Base-by-base conservation (phyloP, 768 basidiomycete species). In the Pulveroboletus frians region DNA sequence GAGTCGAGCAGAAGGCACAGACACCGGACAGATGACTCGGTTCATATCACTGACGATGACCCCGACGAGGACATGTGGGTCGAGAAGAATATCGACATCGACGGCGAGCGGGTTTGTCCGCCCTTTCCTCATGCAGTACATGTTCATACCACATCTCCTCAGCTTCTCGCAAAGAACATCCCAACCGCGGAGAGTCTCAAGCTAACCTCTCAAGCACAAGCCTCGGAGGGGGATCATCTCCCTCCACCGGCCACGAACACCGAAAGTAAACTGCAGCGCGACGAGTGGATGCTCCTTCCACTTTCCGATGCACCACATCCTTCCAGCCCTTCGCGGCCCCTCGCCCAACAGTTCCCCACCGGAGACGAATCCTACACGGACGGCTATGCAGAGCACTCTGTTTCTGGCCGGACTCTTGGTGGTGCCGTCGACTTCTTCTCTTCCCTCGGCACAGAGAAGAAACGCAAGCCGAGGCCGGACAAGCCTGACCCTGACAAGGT, bases 391-490 rank as follows among this genome's bases (percentile, higher is more conserved):
- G 83, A 83, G 43, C 54, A 69, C 2, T 68, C 74, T 11, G 59
- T 57, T 13, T 70, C 69, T 26, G 64, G 70, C 44, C 76, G 84
- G 9, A 79, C 73, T 5, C 61, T 74, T 38, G 73, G 69, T 4
- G 84, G 80, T 35, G 77, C 77, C 3, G 77, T 87, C 21, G 95
- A 98, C 68, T 94, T 96, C 70, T 98, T 98, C 73, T 84, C 88
- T 1, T 80, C 73, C 52, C 72, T 99, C 38, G 95, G 95, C 4
- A 88, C 79, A 5, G 91, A 89, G 62, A 80, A 76, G 71, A 83
- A 79, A 68, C 84, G 83, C 61, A 80, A 83, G 46, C 74, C 80
- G 8, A 73, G 68, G 35, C 73, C 75, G 10, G 79, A 83, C 26
- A 74, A 72, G 53, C 80, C 80, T 3, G 78, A 88, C 66, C 82